Evolutionary conservation across 768 basidiomycete genomes (phyloP), one percentile per base, ranked within the genome.

Genomic region (Rhizopogon salebrosus): DNA sequence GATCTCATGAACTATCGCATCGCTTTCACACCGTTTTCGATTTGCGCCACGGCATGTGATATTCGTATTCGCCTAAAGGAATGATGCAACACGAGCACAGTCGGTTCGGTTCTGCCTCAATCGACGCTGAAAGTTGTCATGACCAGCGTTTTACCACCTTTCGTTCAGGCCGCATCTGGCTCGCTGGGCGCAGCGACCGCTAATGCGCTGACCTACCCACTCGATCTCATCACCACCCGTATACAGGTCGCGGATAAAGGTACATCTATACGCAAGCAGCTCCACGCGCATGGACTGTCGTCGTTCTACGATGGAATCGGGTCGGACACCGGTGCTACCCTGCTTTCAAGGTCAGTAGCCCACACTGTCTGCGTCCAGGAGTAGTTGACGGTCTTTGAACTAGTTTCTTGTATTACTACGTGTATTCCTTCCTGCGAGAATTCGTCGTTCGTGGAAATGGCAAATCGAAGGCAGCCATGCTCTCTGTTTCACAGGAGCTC

Each of bases 401-500:
- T 51, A 82, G 81, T 60, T 83, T 84, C 58, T 69, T 83, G 50
- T 84, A 82, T 59, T 83, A 81, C 56, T 80, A 81, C 54, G 72
- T 77, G 55, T 83, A 83, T 60, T 73, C 82, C 0, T 74, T 76
- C 54, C 70, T 84, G 1, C 72, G 71, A 3, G 70, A 70, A 6
- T 49, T 76, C 11, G 70, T 74, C 5, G 71, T 74, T 1, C 70
- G 70, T 8, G 64, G 75, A 18, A 65, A 54, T 13, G 64, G 75
- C 14, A 65, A 54, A 64, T 14, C 53, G 11, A 27, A 48, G 48
- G 35, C 58, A 58, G 16, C 65, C 10, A 54, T 54, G 42, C 46
- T 60, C 3, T 45, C 51, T 36, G 34, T 79, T 18, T 48, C 71
- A 8, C 75, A 83, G 42, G 83, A 85, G 54, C 62, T 86, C 1